Evolutionary conservation across 371 early-diverging fungal species (phyloP), one percentile per base, ranked within the genome.

Genomic region (Apophysomyces variabilis): DNA sequence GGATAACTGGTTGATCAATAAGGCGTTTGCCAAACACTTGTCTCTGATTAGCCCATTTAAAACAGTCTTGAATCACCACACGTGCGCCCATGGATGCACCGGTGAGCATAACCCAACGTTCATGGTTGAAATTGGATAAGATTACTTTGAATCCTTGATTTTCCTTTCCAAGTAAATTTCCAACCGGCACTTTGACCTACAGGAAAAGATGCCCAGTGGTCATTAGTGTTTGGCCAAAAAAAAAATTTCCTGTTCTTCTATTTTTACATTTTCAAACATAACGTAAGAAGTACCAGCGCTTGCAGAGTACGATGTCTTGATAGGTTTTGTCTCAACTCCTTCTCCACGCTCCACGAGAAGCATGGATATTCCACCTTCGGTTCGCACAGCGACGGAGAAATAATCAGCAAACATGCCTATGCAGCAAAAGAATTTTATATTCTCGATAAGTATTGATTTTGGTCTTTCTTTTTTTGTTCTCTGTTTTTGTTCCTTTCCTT

Each of bases 1-100:
- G 86, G 65, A 88, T 84, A n/a, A 88, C 89, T 14, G 84, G 83
- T 67, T 88, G 89, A 44, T 87, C 83, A 26, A 88, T 83, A 32
- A 94, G 82, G 66, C 84, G 85, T 80, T 90, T 90, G 61, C 91
- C 91, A 78, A 94, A 94, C 14, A 93, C 92, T 79, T 87, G 86
- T 56, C 94, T 88, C 78, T 76, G 76, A 21, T 69, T 68, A 13
- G 71, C 71, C 79, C 79, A 78, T 62, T 78, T 78, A 68, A 78
- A 73, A 26, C 73, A 73, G 37, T 75, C 79, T 46, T 78, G 76
- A 43, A 71, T 59, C 18, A 62, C 69, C 35, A 59, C 14, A 44
- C 77, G 68, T n/a, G 65, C 66, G n/a, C 38, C 61, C 64, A 68
- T 66, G 39, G 63, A 56, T 16, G 67, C 72, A 18, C 68, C 71